A percentile compares a stretch with the other conserved stretches of the same genome.
These are phyloP conservation scores for Penicillium chermesinum DNA, from an alignment of 495 filamentous ascomycete species.

Conservation along the genomic window DNA sequence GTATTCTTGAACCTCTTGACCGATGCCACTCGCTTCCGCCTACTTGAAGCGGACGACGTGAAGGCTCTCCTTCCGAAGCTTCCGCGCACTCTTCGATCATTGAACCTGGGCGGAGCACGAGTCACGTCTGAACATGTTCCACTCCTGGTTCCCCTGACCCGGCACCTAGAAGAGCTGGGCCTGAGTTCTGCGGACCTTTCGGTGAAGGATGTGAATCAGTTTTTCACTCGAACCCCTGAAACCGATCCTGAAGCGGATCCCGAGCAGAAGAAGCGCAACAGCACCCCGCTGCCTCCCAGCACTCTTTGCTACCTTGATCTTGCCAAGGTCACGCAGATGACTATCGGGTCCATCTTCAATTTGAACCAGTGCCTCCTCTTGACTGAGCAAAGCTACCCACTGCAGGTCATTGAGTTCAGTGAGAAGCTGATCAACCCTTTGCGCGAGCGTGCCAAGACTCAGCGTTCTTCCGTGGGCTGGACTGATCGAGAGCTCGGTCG, in stretches of 20 bases:
- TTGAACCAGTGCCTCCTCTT: conserved; percentile 53
- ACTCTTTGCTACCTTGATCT: conserved; percentile 77
- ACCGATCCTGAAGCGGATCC: conserved; percentile 17
- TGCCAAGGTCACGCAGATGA: conserved; percentile 52
- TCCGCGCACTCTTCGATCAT: conserved; percentile 61
- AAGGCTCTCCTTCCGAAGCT: conserved; percentile 62
- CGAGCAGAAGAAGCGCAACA: conserved; percentile 36
- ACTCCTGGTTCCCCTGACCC: conserved; percentile 63
- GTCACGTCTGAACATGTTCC: conserved; percentile 61
- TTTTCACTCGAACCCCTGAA: conserved; percentile 33
- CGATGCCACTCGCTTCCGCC: conserved; percentile 67
- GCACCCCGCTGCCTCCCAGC: conserved; percentile 32
- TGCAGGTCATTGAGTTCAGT: conserved; percentile 74
- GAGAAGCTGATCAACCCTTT: conserved; percentile 65
- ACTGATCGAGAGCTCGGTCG: conserved; percentile 62
- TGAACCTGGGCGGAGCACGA: conserved; percentile 73
- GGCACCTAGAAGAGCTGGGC: conserved; percentile 75
- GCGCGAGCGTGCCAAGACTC: conserved; percentile 44
- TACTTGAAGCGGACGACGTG: conserved; percentile 62
- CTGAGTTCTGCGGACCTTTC: conserved; percentile 63
- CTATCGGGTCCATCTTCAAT: conserved; percentile 59
- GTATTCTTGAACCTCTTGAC: conserved; percentile 71
- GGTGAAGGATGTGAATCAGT: conserved; percentile 56
- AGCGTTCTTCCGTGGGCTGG: conserved; percentile 56
- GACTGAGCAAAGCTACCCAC: conserved; percentile 56